phyloP scores from a whole-genome alignment of 2,329 filamentous ascomycete species.

The Paraphoma chrysanthemicola region DNA sequence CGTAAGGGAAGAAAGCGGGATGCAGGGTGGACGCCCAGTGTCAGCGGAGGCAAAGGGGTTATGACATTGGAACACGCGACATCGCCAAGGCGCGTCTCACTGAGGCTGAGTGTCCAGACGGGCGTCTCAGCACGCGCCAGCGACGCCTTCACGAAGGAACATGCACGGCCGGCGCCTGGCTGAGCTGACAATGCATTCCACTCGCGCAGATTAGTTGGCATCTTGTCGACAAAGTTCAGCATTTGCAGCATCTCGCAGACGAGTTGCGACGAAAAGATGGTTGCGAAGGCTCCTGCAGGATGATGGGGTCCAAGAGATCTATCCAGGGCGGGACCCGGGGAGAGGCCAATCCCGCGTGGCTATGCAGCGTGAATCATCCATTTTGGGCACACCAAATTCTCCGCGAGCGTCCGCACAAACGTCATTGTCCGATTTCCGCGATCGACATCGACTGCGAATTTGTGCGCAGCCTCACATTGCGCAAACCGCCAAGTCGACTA shows the following conservation, averaged over 20 bases:
- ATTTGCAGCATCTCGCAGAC: not conserved
- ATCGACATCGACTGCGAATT: not conserved
- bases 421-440: conserved; percentile 1
- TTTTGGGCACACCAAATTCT: not conserved
- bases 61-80: not conserved
- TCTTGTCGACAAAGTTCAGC: not conserved
- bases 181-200: not conserved
- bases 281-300: not conserved
- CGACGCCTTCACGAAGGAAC: not conserved
- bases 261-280: not conserved
- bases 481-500: not conserved
- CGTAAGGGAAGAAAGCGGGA: not conserved
- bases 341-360: not conserved
- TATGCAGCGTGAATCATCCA: not conserved
- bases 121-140: conserved; percentile 1
- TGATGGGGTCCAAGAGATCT: not conserved
- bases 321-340: not conserved
- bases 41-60: not conserved
- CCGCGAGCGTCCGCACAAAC: conserved; percentile 1
- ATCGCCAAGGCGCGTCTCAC: not conserved
- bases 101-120: conserved; percentile 2
- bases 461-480: not conserved
- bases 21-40: not conserved
- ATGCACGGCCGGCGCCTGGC: not conserved
- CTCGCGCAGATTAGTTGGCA: not conserved